Conservation (phyloP, 352 stramenopile genomes). For the Pythium periplocum region DNA sequence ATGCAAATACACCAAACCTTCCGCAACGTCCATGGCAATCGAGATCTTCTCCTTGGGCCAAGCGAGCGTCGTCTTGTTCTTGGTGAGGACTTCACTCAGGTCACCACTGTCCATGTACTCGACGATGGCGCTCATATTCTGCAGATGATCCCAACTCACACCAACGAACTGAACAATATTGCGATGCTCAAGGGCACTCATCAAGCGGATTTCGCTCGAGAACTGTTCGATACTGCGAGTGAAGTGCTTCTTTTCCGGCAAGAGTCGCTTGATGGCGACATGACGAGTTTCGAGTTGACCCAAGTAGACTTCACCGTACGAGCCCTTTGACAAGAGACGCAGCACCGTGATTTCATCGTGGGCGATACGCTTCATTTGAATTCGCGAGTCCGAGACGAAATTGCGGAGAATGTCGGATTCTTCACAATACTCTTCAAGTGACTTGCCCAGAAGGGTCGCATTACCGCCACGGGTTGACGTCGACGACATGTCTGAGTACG, state of each 20-base stretch:
- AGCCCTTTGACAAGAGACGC: slow-evolving; percentile 56
- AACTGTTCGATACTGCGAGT: slow-evolving; percentile 60
- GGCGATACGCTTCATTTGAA: slow-evolving; percentile 45
- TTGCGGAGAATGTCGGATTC: slow-evolving; percentile 47
- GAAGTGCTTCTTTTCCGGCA: slow-evolving; percentile 53
- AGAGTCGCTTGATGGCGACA: slow-evolving; percentile 67
- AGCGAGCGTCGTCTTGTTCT: slow-evolving; percentile 40
- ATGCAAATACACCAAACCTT: slow-evolving; percentile 85
- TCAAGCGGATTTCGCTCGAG: slow-evolving; percentile 61
- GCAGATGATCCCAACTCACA: slow-evolving; percentile 57
- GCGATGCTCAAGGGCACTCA: slow-evolving; percentile 62
- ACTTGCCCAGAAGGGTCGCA: slow-evolving; percentile 20
- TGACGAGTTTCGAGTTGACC: slow-evolving; percentile 60
- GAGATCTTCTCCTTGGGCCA: slow-evolving; percentile 72
- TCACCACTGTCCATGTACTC: slow-evolving; percentile 81
- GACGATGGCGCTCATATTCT: slow-evolving; percentile 68
- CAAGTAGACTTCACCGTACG: slow-evolving; percentile 70
- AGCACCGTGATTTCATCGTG: slow-evolving; percentile 68
- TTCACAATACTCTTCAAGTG: slow-evolving; percentile 49
- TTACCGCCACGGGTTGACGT: background rate
- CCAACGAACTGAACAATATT: slow-evolving; percentile 76
- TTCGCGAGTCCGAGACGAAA: slow-evolving; percentile 46
- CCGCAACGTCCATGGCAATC: slow-evolving; percentile 79
- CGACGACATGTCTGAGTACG: background rate
- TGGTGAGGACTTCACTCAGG: slow-evolving; percentile 50